Evolutionary conservation across 1,284 basidiomycete genomes (phyloP).

Genomic region (Wallemia mellicola): DNA sequence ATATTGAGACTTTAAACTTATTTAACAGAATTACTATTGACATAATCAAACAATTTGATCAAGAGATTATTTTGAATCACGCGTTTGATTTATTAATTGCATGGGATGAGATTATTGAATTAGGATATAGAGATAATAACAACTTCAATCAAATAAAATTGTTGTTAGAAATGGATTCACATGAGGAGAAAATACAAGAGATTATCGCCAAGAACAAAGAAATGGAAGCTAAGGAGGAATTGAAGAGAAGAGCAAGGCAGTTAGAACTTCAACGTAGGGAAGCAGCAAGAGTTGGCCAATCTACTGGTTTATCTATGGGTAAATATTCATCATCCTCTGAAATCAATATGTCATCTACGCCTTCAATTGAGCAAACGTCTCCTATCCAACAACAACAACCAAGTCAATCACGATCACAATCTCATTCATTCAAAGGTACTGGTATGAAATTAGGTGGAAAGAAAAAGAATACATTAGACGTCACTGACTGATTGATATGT

Average conservation of each 20-base stretch:
- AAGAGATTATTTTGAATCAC: slow-evolving; percentile 66
- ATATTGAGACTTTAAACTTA: slow-evolving; percentile 84
- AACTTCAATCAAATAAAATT: slow-evolving; percentile 70
- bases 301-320: slow-evolving; percentile 28
- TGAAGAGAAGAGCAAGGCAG: slow-evolving; percentile 90
- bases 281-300: slow-evolving; percentile 20
- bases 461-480: too few species aligned
- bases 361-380: slow-evolving; percentile 13
- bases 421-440: slow-evolving; percentile 66
- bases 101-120: slow-evolving; percentile 83
- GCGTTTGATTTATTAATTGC: slow-evolving; percentile 85
- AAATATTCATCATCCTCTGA: slow-evolving; percentile 19
- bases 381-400: slow-evolving; percentile 21
- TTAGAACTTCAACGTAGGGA: slow-evolving; percentile 92
- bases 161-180: slow-evolving; percentile 91
- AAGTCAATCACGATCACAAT: slow-evolving; percentile 23
- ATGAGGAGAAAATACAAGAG: slow-evolving; percentile 98
- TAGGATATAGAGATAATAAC: slow-evolving; percentile 83
- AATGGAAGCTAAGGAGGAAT: slow-evolving; percentile 94
- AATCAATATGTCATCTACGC: slow-evolving; percentile 33
- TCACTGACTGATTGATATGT: too few species aligned
- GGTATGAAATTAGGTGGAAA: slow-evolving; percentile 84
- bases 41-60: slow-evolving; percentile 56
- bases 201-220: slow-evolving; percentile 99
- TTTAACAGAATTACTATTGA: slow-evolving; percentile 83